A percentile compares a stretch with the other conserved stretches of the same genome.
Conservation (phyloP, 768 basidiomycete genomes). For the Suillus variegatus region DNA sequence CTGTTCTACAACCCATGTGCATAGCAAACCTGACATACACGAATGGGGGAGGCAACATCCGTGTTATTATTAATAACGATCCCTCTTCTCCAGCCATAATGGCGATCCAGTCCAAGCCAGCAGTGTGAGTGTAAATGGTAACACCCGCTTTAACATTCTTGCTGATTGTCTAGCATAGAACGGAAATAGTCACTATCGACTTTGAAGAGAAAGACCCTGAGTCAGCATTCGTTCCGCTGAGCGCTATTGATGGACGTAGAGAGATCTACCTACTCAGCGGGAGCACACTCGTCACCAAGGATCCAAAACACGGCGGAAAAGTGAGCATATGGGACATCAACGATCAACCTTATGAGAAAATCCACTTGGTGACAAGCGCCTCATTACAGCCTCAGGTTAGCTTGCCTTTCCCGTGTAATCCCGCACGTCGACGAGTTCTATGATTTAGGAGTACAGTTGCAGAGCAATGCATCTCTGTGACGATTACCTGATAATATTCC, state of each 20-base stretch:
- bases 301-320: slow-evolving; percentile 25
- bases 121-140: slow-evolving; percentile 33
- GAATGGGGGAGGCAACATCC: slow-evolving; percentile 37
- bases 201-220: slow-evolving; percentile 36
- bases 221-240: slow-evolving; percentile 37
- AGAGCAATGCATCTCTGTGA: slow-evolving; percentile 44
- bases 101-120: slow-evolving; percentile 38
- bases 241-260: slow-evolving; percentile 33
- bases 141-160: neutral
- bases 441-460: slow-evolving; percentile 35
- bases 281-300: slow-evolving; percentile 39
- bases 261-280: slow-evolving; percentile 39
- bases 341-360: slow-evolving; percentile 26
- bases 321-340: slow-evolving; percentile 40
- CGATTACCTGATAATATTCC: slow-evolving; percentile 39
- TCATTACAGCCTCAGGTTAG: slow-evolving; percentile 37
- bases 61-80: slow-evolving; percentile 48
- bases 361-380: slow-evolving; percentile 40
- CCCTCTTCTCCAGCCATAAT: slow-evolving; percentile 35
- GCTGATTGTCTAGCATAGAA: slow-evolving; percentile 24
- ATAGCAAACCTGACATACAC: slow-evolving; percentile 40
- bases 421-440: neutral
- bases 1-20: slow-evolving; percentile 33
- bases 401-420: neutral
- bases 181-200: slow-evolving; percentile 45